These are phyloP conservation scores for Cubamyces sp. DNA, from an alignment of 768 basidiomycete genomes.

Conservation along the genomic window DNA sequence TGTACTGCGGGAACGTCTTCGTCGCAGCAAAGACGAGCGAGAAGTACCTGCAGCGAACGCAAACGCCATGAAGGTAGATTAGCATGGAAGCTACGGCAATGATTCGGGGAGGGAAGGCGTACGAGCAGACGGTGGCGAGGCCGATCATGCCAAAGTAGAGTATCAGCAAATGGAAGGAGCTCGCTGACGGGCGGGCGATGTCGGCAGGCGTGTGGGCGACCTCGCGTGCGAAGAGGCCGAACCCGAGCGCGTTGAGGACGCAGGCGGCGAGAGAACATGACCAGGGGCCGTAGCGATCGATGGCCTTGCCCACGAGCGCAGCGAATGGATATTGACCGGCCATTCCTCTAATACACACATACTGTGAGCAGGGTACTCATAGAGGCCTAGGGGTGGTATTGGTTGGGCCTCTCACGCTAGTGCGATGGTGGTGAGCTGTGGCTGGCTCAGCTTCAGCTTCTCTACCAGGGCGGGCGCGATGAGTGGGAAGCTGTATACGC, in stretches of 20 bases:
- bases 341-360: slow-evolving; percentile 59
- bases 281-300: slow-evolving; percentile 72
- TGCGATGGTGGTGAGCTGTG: slow-evolving; percentile 77
- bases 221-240: slow-evolving; percentile 63
- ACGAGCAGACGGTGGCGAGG: slow-evolving; percentile 76
- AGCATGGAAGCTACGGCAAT: slow-evolving; percentile 5
- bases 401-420: slow-evolving; percentile 58
- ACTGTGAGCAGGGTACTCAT: background rate
- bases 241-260: slow-evolving; percentile 60
- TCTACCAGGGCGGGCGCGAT: slow-evolving; percentile 64
- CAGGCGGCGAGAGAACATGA: slow-evolving; percentile 66
- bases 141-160: slow-evolving; percentile 66
- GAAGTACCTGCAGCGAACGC: slow-evolving; percentile 52
- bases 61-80: background rate
- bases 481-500: slow-evolving; percentile 79
- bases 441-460: slow-evolving; percentile 68
- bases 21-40: slow-evolving; percentile 78
- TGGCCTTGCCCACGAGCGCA: slow-evolving; percentile 66
- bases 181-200: slow-evolving; percentile 41
- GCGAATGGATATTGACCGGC: slow-evolving; percentile 81
- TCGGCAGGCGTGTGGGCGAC: slow-evolving; percentile 50
- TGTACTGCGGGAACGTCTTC: slow-evolving; percentile 65
- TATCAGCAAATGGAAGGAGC: slow-evolving; percentile 56
- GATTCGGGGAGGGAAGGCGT: slow-evolving; percentile 34
- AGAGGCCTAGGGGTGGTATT: background rate